Evolutionary conservation across 495 filamentous ascomycete genomes (phyloP).

Genomic region (Podospora sp.): DNA sequence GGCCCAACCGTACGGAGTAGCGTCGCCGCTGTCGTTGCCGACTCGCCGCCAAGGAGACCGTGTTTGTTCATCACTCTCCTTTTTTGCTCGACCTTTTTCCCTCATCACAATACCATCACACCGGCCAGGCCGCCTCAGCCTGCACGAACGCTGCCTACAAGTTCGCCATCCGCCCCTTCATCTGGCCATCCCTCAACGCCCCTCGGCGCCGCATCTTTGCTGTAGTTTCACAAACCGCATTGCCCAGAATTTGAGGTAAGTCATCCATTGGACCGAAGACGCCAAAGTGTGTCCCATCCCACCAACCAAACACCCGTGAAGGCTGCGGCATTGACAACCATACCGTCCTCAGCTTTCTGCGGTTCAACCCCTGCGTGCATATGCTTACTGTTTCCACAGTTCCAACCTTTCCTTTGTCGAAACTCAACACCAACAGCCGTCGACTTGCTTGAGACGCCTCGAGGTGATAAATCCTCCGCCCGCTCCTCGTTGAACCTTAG

Average conservation of each 20-base stretch:
- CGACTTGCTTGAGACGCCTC: not conserved
- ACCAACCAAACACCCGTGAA: not conserved
- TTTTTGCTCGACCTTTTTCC: not conserved
- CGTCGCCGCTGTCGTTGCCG: not conserved
- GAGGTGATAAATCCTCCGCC: not conserved
- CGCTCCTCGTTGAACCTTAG: not conserved
- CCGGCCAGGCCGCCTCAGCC: not conserved
- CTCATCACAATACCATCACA: not conserved
- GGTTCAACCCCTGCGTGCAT: not conserved
- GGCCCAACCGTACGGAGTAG: not conserved
- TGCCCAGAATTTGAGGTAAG: conserved; percentile 5
- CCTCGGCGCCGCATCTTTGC: not conserved
- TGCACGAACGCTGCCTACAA: not conserved
- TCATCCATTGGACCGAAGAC: not conserved
- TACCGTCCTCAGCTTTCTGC: not conserved
- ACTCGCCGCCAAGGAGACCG: not conserved
- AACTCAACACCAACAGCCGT: not conserved
- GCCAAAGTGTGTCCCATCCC: not conserved
- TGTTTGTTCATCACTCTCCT: not conserved
- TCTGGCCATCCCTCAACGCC: not conserved
- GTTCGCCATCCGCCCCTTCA: not conserved
- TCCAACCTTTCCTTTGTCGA: not conserved
- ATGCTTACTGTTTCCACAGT: not conserved
- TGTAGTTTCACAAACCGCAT: conserved; percentile 6
- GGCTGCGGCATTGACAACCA: not conserved